Base-by-base conservation (phyloP, 1,284 basidiomycete genomes). In the Anthracocystis walkeri region DNA sequence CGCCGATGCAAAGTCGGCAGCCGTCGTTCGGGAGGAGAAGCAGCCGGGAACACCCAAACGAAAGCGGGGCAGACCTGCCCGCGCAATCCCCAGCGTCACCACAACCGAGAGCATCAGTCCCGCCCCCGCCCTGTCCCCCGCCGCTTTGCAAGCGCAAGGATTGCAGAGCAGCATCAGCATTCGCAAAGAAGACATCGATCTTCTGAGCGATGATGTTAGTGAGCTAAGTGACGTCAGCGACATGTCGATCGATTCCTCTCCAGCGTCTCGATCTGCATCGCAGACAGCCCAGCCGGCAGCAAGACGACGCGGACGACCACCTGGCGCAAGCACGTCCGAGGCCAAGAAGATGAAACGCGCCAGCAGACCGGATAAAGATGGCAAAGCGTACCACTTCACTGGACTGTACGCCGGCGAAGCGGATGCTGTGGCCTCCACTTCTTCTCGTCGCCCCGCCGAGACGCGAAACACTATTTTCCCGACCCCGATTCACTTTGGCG, bases 341-440 rank as follows among this genome's bases (percentile, higher is more conserved):
- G 27, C 54, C 10, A 68, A 54, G 23, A 68, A 57, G 41, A n/a
- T 65, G 40, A 68, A 58, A 27, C 65, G 65, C 14, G 65, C 59
- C 8, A 69, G 50, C 52, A 57, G 44, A 31, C 65, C 58, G 49
- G 62, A 69, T 46, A 74, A 74, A 21, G 62, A 65, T 16, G 65
- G 65, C 42, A 75, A 75, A 23, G 35, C 52, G 18, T 75, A 66
- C 40, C 63, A 69, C 38, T 44, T 49, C 35, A 53, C 50, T 38
- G 72, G 72, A n/a, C 49, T 75, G 25, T 75, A 75, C 18, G 72
- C 72, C 16, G 71, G 71, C 27, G 71, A 74, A 53, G 62, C 62
- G 18, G 65, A 74, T n/a, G 71, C 71, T 12, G 56, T 55, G 25
- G 48, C 64, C 11, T 61, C 71, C 7, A 62, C 62, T 20, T 64